Evolutionary conservation across 768 basidiomycete genomes (phyloP), one percentile per base, ranked within the genome.

Genomic region (Hemileccinum rubropunctum): DNA sequence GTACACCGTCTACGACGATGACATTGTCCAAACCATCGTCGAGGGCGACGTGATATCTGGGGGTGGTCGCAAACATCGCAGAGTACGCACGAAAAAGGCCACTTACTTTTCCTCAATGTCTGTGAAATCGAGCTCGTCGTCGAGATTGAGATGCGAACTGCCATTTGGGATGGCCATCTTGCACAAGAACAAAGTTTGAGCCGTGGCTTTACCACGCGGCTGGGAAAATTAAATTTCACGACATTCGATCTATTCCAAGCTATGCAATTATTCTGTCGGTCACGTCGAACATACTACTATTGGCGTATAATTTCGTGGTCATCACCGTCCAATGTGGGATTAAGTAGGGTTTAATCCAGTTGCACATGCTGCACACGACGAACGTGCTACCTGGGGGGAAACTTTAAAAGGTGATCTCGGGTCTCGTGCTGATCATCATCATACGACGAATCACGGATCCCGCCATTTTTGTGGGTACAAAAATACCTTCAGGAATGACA

Each of bases 21-120:
- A 91, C 82, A 64, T 89, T 91, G 75, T 98, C 97, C 62, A 98
- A 81, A 35, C 89, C 80, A 57, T 92, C 86, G 59, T 91, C 88
- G 56, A 84, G 82, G 50, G 90, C 75, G 59, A 95, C 85, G 57
- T 84, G 78, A 73, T 93, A 95, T 76, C 94, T 97, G 66, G 8
- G n/a, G 32, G 18, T 42, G 40, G 48, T 21, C 37, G 41, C 51
- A 36, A 58, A 55, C 26, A 48, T 48, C 27, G 43, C 35, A 17
- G 20, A 9, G 33, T 40, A 20, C 46, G 12, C 40, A 26, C 7
- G 14, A 20, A 11, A 26, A 45, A 21, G 8, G 12, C 17, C 13
- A 67, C 80, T 48, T 57, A 93, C 91, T 89, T 91, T 70, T 76
- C 80, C 66, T 94, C 91, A 56, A 95, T 91, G 65, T 94, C 91